Evolutionary conservation across 108 stramenopile species (phyloP), one percentile per base, ranked within the genome.

Genomic region (Nitzschia inconspicua): DNA sequence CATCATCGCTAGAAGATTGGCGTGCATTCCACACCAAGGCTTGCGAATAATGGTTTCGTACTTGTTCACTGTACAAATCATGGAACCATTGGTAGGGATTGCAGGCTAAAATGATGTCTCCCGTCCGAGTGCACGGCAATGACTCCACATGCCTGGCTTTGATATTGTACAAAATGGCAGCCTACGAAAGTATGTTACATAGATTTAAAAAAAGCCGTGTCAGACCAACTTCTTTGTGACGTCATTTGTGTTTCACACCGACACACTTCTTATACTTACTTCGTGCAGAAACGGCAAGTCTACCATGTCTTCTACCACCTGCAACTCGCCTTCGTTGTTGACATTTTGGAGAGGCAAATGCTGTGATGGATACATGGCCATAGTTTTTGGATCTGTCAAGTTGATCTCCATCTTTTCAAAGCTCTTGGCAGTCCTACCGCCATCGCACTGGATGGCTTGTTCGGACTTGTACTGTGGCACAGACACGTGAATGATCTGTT

Each of bases 151-250:
- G 93, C 1, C 95, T 75, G 5, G 77, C 78, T 60, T 90, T 92
- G 18, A 91, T 64, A 66, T 90, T 94, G 72, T 94, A 91, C 11
- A 97, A 74, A 76, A 97, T 96, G 8, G 95, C 89, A n/a, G 96
- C 94, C 76, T 68, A 25, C 6, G 20, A 47, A 28, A 25, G 28
- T 19, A 25, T 50, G 22, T 10, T 27, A 53, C 16, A 14, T 8
- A 53, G 52, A 53, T 9, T n/a, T n/a, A n/a, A n/a, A n/a, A n/a
- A n/a, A n/a, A n/a, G n/a, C n/a, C n/a, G n/a, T n/a, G n/a, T n/a
- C n/a, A n/a, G n/a, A n/a, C n/a, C n/a, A n/a, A n/a, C n/a, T n/a
- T n/a, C n/a, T n/a, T n/a, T n/a, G 47, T 9, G 9, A 16, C 9
- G 18, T 16, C 18, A 19, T 19, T 18, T 47, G 9, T 16, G 19